Evolutionary conservation across 306 rosid genomes (phyloP).

Genomic region (Trifolium subterraneum): DNA sequence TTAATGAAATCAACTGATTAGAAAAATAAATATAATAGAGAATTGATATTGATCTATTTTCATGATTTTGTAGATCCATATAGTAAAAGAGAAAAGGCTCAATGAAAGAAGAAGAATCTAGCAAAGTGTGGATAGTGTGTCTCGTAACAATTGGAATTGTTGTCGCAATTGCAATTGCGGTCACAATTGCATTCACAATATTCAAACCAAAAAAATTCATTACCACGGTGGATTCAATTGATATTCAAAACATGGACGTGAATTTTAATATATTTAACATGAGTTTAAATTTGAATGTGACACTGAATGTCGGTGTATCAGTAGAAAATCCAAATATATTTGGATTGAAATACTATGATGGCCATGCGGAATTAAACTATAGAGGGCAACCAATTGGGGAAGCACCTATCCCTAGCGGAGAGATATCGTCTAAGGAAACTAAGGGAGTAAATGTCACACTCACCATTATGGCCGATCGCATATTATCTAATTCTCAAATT

Average conservation of each 20-base stretch:
- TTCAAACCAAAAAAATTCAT: slow-evolving; percentile 56
- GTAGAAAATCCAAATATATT: slow-evolving; percentile 60
- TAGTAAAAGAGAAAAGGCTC: neutral
- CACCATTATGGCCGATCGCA: slow-evolving; percentile 61
- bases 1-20: neutral
- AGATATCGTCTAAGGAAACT: slow-evolving; percentile 45
- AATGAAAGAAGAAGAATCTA: slow-evolving; percentile 30
- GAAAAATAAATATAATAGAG: neutral
- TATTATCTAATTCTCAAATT: slow-evolving; percentile 41
- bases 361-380: slow-evolving; percentile 57
- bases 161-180: neutral
- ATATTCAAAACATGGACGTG: slow-evolving; percentile 43
- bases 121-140: slow-evolving; percentile 39
- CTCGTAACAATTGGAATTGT: slow-evolving; percentile 21
- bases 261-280: slow-evolving; percentile 23
- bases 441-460: slow-evolving; percentile 51
- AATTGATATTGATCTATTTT: slow-evolving; percentile 9
- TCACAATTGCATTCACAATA: slow-evolving; percentile 45
- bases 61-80: slow-evolving; percentile 33
- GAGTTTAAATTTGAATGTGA: slow-evolving; percentile 50
- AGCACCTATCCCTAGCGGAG: slow-evolving; percentile 49
- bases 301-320: slow-evolving; percentile 48
- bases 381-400: slow-evolving; percentile 66
- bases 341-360: slow-evolving; percentile 51
- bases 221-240: slow-evolving; percentile 36